A percentile compares a stretch with the other conserved stretches of the same genome.
Conservation (phyloP, 345 rosid genomes). For the Boechera stricta region DNA sequence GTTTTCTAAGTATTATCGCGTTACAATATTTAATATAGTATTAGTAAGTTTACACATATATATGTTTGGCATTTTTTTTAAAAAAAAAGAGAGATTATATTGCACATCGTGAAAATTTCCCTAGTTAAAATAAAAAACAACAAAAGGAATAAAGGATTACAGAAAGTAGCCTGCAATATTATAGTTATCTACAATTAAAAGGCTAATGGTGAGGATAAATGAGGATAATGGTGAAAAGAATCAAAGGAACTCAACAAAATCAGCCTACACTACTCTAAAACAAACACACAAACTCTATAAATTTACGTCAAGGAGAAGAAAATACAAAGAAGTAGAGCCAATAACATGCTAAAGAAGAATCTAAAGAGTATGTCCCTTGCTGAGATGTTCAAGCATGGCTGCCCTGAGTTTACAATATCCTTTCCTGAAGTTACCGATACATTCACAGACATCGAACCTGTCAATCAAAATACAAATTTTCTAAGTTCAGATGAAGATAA, state of each 20-base stretch:
- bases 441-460: constrained; percentile 89
- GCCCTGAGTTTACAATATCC: constrained; percentile 67
- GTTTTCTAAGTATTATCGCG: no score
- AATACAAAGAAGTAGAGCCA: constrained; percentile 51
- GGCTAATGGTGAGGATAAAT: background rate
- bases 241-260: constrained; percentile 29
- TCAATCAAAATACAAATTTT: background rate
- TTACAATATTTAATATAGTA: no score
- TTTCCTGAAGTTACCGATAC: constrained; percentile 79
- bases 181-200: background rate
- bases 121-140: no score
- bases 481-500: constrained; percentile 1
- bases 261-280: constrained; percentile 33
- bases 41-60: no score
- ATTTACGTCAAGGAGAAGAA: constrained; percentile 46
- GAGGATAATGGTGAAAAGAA: constrained; percentile 13
- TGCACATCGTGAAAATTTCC: no score
- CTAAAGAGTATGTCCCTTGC: constrained; percentile 49
- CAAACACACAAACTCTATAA: constrained; percentile 40
- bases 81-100: no score
- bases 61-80: no score
- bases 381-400: constrained; percentile 56
- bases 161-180: no score
- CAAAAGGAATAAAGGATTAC: no score
- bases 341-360: constrained; percentile 48